Base-by-base conservation (phyloP, 2,329 filamentous ascomycete species). In the Xylaria sp. region DNA sequence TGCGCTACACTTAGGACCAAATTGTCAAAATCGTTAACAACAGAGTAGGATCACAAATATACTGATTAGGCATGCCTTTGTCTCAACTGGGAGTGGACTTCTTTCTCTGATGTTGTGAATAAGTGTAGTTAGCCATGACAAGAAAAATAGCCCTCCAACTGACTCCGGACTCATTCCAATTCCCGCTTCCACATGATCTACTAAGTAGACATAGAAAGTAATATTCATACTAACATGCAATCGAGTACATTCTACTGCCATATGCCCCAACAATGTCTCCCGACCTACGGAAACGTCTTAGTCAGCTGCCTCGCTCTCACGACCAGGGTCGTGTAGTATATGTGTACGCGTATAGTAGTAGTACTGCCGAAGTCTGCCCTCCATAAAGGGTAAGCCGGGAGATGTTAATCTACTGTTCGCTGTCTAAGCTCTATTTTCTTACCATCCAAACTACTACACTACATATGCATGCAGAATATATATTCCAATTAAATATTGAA, bases 361-460 rank as follows among this genome's bases (percentile, higher is more conserved):
- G n/a, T 59, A 64, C 60, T 67, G 54, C 42, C 37, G 48, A 48
- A 42, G 60, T 23, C 54, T 35, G 48, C 55, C 37, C 50, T 68
- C 61, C 66, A 5, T 58, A 68, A 65, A 54, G 57, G 66, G 66
- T 57, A 68, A 61, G 47, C 66, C 66, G 61, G 60, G 27, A 48
- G 42, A 59, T 54, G 10, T n/a, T 51, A 68, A 65, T 40, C 44
- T 37, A 47, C 61, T 23, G 27, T 65, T 40, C 21, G 35, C 25
- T 44, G 9, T 27, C 29, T 23, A 25, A 21, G 51, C 8, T 35
- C n/a, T 27, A 35, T 58, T 53, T 47, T 57, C 57, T 44, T 59
- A 27, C 47, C 50, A 60, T 60, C n/a, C 29, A 40, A 25, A 54
- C 16, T 32, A 35, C 8, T 9, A 35, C 32, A 35, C 6, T 35